These are phyloP conservation scores for Phytophthora pistaciae DNA, from an alignment of 352 stramenopile species.

Conservation along the genomic window DNA sequence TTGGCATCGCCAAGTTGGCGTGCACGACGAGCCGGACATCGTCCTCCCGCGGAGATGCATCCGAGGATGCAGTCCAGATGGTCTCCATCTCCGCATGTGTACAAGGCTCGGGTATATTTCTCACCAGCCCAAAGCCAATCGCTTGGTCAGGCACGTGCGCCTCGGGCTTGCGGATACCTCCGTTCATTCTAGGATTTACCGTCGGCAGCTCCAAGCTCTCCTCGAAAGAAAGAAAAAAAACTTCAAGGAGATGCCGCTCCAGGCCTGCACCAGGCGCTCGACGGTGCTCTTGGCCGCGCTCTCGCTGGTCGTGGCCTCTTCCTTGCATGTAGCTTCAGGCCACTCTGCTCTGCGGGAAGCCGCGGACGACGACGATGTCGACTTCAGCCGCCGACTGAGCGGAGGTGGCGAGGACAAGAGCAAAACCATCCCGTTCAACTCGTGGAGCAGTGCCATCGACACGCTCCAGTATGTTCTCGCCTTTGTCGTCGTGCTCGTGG, in stretches of 20 bases:
- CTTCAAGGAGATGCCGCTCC: conserved; percentile 26
- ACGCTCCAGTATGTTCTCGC: conserved; percentile 53
- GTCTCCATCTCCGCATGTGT: not conserved
- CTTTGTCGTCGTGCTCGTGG: conserved; percentile 66
- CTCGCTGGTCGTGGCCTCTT: conserved; percentile 25
- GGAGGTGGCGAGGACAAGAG: conserved; percentile 30
- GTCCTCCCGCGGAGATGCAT: conserved; percentile 22
- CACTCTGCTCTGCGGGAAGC: conserved; percentile 22
- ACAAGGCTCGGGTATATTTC: conserved; percentile 6
- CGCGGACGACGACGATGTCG: conserved; percentile 11
- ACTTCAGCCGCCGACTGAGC: conserved; percentile 19
- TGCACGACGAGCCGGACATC: conserved; percentile 20
- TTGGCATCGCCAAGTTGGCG: not conserved
- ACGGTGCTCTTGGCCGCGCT: conserved; percentile 18
- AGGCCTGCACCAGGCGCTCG: conserved; percentile 14
- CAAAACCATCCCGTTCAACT: conserved; percentile 59
- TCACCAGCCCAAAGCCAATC: conserved; percentile 21
- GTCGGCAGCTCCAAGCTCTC: conserved; percentile 9
- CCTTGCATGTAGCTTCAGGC: conserved; percentile 21
- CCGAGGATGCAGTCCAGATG: conserved; percentile 18
- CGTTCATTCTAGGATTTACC: conserved; percentile 35
- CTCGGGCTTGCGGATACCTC: not conserved
- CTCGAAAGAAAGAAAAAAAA: conserved; percentile 11
- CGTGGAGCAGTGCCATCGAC: conserved; percentile 42
- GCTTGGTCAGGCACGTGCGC: conserved; percentile 22